Base-by-base conservation (phyloP, 306 rosid species). In the Vigna angularis region DNA sequence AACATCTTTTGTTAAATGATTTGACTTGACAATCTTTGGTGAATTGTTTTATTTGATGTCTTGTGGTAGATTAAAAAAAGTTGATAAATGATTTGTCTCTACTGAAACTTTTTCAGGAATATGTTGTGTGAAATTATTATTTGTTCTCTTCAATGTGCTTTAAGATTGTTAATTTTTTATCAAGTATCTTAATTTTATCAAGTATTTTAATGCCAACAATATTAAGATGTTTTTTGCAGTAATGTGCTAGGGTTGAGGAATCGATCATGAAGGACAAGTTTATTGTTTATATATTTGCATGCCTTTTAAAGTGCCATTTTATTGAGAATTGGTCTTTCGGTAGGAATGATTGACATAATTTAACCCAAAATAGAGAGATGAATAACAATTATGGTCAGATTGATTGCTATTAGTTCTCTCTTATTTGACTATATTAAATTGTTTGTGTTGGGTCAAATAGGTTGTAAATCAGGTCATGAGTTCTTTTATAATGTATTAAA, bases 361-460 rank as follows among this genome's bases (percentile, higher is more conserved):
- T 32, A 52, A 14, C 9, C 49, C 55, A 42, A 12, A 61, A n/a
- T 30, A 1, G 40, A 64, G 17, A 36, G 24, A 24, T 16, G 20
- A 75, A 16, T 68, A 13, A 20, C 74, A 42, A 77, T 57, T 7
- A 13, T 36, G 45, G 32, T 70, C 15, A 32, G 65, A 49, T 64
- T 47, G 72, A 34, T 69, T 17, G 44, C 24, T 51, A n/a, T 65
- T 10, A 65, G 48, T 77, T 55, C 44, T 57, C 15, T 47, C 50
- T 50, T 45, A 15, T 26, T 52, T 36, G 36, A 22, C 70, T 26
- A 30, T 34, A 18, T 48, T 47, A 66, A 65, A 65, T 30, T 64
- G 55, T 47, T 42, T 65, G 8, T 40, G 36, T 44, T 50, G 67
- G 67, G 77, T 69, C 26, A 56, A 63, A 63, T 51, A 26, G 26